Evolutionary conservation across 805 yeast species (phyloP).

Genomic region (Pichia phayaonensis): DNA sequence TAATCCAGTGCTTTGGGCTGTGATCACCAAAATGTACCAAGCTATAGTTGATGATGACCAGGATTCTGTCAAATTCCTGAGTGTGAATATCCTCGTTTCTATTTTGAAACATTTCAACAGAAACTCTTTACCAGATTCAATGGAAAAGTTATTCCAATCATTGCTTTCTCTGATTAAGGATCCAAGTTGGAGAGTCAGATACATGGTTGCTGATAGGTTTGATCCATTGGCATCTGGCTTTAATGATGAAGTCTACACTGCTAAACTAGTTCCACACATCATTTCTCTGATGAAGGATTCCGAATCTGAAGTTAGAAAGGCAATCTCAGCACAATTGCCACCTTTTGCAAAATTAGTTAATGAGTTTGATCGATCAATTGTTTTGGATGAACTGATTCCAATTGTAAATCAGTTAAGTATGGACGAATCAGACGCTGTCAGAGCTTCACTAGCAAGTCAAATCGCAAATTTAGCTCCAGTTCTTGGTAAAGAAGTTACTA

Average conservation of each 20-base stretch:
- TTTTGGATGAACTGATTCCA: conserved; percentile 71
- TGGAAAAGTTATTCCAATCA: conserved; percentile 53
- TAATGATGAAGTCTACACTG: conserved; percentile 46
- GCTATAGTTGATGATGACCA: conserved; percentile 75
- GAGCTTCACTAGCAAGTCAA: conserved; percentile 86
- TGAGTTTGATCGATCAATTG: conserved; percentile 34
- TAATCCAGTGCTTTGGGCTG: conserved; percentile 43
- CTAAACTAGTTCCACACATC: conserved; percentile 63
- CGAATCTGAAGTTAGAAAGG: conserved; percentile 96
- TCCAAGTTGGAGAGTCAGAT: conserved; percentile 96
- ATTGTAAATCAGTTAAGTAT: conserved; percentile 74
- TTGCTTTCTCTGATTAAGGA: conserved; percentile 72
- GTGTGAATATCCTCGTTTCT: conserved; percentile 82
- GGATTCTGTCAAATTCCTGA: conserved; percentile 87
- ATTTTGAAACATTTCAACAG: conserved; percentile 44
- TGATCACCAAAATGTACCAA: conserved; percentile 75
- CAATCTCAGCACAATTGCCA: conserved; percentile 87
- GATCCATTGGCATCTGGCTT: conserved; percentile 64
- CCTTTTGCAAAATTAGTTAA: conserved; percentile 51
- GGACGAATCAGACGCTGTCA: conserved; percentile 88
- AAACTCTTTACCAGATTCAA: conserved; percentile 33
- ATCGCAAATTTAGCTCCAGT: conserved; percentile 82
- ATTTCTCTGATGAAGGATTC: conserved; percentile 76
- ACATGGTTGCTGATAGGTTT: conserved; percentile 95
- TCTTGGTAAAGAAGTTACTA: conserved; percentile 76